A percentile compares a stretch with the other conserved stretches of the same genome.
These are phyloP conservation scores for Russula abietina DNA, from an alignment of 768 basidiomycete genomes.

Conservation along the genomic window DNA sequence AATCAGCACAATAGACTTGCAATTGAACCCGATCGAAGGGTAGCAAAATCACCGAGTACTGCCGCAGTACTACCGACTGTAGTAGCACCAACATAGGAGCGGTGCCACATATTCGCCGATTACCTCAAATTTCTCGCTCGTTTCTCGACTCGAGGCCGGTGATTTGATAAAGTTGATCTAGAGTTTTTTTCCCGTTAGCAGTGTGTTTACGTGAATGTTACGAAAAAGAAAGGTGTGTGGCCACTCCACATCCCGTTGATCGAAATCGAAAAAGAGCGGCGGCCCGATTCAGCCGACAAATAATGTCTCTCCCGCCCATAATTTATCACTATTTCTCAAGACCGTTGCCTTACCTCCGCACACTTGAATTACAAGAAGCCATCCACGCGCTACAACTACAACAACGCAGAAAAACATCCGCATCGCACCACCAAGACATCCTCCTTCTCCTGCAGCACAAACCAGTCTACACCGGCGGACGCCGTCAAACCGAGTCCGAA, in stretches of 20 bases:
- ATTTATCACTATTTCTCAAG: constrained; percentile 69
- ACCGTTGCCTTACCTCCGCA: constrained; percentile 72
- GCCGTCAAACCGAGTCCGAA: constrained; percentile 65
- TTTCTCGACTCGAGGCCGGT: neutral
- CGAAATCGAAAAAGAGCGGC: neutral
- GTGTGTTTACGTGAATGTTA: too few species aligned
- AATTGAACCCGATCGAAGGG: neutral
- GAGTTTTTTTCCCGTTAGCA: too few species aligned
- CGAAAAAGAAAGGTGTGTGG: too few species aligned
- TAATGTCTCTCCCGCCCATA: constrained; percentile 48
- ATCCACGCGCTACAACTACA: constrained; percentile 62
- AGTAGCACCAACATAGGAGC: too few species aligned
- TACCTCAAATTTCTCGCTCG: neutral
- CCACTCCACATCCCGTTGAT: too few species aligned
- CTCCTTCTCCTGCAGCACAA: constrained; percentile 82
- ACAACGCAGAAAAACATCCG: constrained; percentile 42
- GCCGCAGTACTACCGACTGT: too few species aligned
- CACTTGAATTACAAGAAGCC: constrained; percentile 64
- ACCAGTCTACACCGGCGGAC: constrained; percentile 93
- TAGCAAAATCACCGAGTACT: neutral
- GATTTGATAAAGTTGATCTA: too few species aligned
- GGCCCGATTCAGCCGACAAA: neutral
- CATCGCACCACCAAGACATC: constrained; percentile 46
- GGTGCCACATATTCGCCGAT: too few species aligned
- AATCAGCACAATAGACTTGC: neutral